A percentile compares a stretch with the other conserved stretches of the same genome.
These are phyloP conservation scores for Saccharomyces hybrid DNA, from an alignment of 1,139 yeast genomes.

Conservation along the genomic window DNA sequence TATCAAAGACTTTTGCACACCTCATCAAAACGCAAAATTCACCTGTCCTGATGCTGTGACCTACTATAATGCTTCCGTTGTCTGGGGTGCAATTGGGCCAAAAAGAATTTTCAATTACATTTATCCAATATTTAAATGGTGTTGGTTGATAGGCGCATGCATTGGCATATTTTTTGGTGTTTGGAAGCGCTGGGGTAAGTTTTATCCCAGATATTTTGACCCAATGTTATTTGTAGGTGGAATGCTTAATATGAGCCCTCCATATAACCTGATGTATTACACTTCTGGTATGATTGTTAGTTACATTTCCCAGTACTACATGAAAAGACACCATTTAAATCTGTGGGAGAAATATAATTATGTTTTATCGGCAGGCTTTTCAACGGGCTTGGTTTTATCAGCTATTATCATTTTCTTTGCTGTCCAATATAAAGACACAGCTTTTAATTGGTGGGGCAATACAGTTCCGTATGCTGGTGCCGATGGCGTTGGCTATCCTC, in stretches of 20 bases:
- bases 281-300: constrained; percentile 46
- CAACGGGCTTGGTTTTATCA: constrained; percentile 54
- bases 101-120: constrained; percentile 44
- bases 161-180: constrained; percentile 39
- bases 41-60: constrained; percentile 41
- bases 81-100: constrained; percentile 67
- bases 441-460: constrained; percentile 56
- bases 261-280: constrained; percentile 48
- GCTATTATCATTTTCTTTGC: constrained; percentile 49
- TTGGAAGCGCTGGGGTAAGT: constrained; percentile 35
- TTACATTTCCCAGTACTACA: constrained; percentile 44
- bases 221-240: constrained; percentile 46
- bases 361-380: constrained; percentile 47
- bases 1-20: constrained; percentile 42
- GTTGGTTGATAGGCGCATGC: constrained; percentile 48
- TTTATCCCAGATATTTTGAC: constrained; percentile 35
- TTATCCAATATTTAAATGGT: constrained; percentile 43
- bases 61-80: constrained; percentile 45
- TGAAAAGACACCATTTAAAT: constrained; percentile 41
- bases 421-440: constrained; percentile 39
- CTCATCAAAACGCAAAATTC: constrained; percentile 37
- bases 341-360: constrained; percentile 67
- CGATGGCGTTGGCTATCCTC: constrained; percentile 33
- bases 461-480: constrained; percentile 37
- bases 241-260: constrained; percentile 40